A percentile compares a stretch with the other conserved stretches of the same genome.
phyloP scores from a whole-genome alignment of 139 green algal species.

The Picochlorum sp. region DNA sequence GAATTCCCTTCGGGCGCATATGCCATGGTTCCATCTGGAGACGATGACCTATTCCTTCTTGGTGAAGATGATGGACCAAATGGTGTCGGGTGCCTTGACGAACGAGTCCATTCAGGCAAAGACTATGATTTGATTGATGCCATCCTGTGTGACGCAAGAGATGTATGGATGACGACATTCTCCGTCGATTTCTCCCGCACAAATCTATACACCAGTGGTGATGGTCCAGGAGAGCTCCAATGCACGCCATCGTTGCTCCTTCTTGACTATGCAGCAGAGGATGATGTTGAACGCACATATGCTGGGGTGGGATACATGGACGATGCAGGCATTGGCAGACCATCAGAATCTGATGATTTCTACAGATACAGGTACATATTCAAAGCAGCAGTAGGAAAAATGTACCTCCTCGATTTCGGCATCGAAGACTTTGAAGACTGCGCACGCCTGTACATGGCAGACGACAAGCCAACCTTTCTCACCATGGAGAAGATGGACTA shows the following conservation, averaged over 20 bases:
- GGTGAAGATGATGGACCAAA: background rate
- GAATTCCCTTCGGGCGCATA: background rate
- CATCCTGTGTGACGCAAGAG: background rate
- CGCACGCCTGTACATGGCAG: background rate
- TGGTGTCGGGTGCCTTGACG: background rate
- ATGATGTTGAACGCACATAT: background rate
- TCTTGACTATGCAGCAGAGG: background rate
- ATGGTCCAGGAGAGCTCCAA: slow-evolving; percentile 1
- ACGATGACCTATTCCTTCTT: background rate
- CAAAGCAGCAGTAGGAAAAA: background rate
- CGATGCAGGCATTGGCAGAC: background rate
- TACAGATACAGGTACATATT: slow-evolving; percentile 1
- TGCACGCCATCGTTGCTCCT: background rate
- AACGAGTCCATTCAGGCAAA: background rate
- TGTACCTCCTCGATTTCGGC: background rate
- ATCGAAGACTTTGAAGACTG: slow-evolving; percentile 4
- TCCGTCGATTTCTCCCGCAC: slow-evolving; percentile 3
- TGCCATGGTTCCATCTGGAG: background rate
- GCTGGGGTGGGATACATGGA: background rate
- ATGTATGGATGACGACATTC: background rate
- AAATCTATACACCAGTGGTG: background rate
- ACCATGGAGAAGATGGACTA: slow-evolving; percentile 8
- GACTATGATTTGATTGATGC: background rate
- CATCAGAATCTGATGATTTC: slow-evolving; percentile 4
- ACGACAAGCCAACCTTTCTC: background rate